Evolutionary conservation across 768 basidiomycete species (phyloP).

Genomic region (Russula abietina): DNA sequence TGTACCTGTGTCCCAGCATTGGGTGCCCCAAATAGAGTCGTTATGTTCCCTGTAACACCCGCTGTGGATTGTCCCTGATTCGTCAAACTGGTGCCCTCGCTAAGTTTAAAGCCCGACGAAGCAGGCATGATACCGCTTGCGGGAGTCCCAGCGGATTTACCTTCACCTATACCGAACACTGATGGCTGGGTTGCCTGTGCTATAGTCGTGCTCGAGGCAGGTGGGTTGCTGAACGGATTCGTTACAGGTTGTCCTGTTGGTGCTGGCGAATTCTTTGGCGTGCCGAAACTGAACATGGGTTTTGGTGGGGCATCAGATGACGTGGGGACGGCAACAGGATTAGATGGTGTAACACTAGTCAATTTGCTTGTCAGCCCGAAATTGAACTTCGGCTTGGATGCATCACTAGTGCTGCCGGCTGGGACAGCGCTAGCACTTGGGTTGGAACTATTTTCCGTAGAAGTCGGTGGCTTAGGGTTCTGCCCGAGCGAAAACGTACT

Average conservation of each 20-base stretch:
- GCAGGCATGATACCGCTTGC: neutral
- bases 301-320: constrained; percentile 10
- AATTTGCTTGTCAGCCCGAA: constrained; percentile 25
- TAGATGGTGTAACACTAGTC: constrained; percentile 7
- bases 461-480: neutral
- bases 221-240: constrained; percentile 15
- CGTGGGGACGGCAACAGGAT: constrained; percentile 10
- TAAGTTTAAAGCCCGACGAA: neutral
- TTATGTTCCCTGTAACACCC: neutral
- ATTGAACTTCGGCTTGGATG: constrained; percentile 23
- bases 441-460: neutral
- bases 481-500: constrained; percentile 7
- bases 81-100: neutral
- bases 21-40: neutral
- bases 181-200: neutral
- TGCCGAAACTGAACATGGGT: constrained; percentile 7
- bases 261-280: neutral
- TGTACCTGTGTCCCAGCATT: constrained; percentile 1
- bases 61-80: constrained; percentile 5
- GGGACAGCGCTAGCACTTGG: constrained; percentile 7
- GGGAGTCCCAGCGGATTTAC: constrained; percentile 1
- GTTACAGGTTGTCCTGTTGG: constrained; percentile 5
- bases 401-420: constrained; percentile 7
- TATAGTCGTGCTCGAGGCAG: neutral
- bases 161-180: constrained; percentile 5